Evolutionary conservation across 345 rosid species (phyloP).

Genomic region (Rhizophora mangle): DNA sequence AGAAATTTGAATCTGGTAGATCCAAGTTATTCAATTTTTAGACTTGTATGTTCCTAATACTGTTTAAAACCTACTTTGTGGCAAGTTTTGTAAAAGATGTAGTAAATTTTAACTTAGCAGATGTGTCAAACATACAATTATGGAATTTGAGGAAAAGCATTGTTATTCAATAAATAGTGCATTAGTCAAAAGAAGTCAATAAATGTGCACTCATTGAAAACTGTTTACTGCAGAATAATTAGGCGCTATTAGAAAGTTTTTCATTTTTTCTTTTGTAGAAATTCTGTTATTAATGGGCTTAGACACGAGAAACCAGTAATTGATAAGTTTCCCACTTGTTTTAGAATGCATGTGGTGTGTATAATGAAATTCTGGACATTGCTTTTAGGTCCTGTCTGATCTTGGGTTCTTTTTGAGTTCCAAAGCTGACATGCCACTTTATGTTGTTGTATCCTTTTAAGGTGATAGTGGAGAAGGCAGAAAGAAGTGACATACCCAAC

Average conservation of each 20-base stretch:
- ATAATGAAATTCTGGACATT: no score
- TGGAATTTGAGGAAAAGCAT: not conserved
- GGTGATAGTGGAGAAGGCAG: slow-evolving; percentile 98
- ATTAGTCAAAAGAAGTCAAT: not conserved
- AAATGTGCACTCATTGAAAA: not conserved
- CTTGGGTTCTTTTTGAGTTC: slow-evolving; percentile 2
- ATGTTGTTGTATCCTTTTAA: slow-evolving; percentile 21
- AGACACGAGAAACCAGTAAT: not conserved
- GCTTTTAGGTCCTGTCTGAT: not conserved
- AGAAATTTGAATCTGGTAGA: no score
- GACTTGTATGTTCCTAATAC: no score
- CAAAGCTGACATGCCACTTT: slow-evolving; percentile 11
- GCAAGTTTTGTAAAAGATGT: no score
- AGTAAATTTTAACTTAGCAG: no score
- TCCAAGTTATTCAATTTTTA: no score
- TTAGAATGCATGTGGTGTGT: not conserved
- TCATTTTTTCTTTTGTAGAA: not conserved
- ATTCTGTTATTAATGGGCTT: not conserved
- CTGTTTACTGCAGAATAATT: not conserved
- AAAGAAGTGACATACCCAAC: slow-evolving; percentile 88
- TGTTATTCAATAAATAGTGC: no score
- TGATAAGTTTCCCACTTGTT: not conserved
- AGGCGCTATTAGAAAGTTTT: not conserved
- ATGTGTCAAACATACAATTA: no score
- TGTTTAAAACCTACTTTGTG: no score